Evolutionary conservation across 2,329 filamentous ascomycete genomes (phyloP), one percentile per base, ranked within the genome.

Genomic region (Aspergillus pseudonomiae): DNA sequence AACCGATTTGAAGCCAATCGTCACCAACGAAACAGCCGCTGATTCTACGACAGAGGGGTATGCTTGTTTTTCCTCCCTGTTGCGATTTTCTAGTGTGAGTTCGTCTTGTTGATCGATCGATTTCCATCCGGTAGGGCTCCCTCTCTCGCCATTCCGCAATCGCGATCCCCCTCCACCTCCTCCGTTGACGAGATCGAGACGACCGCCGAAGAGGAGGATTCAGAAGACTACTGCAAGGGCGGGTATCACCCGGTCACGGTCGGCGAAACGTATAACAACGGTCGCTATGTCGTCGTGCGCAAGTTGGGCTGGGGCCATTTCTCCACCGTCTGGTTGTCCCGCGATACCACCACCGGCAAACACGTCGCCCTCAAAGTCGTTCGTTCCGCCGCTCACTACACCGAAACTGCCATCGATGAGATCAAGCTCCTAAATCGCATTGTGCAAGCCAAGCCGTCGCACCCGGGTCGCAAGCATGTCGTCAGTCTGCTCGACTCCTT

Each of bases 231-330:
- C 83, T 97, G 94, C 87, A 98, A 98, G 82, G 95, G 95, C 74
- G 95, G 95, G 65, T 99, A 98, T 80, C 95, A 99, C 77, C 95
- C 95, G 3, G 95, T 99, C 57, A 86, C 89, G 73, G 91, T 98
- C 65, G 95, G 95, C 73, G 95, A 99, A 82, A 91, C 93, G 75
- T 98, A 97, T 86, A 98, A 98, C 79, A 93, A 98, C 78, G 94
- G 93, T 71, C 94, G 92, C 82, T 99, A 99, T 81, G 95, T 94
- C 19, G 89, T 98, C 63, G 91, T 98, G 78, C 91, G 94, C 81
- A 98, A 98, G 84, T 86, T 98, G 59, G 94, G 94, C 71, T 98
- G 94, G 94, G 95, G 95, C 67, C 94, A 98, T 77, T 99, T 98
- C 82, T 97, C 94, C n/a, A 99, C 94, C 39, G 94, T 98, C 71